Evolutionary conservation across 2,329 filamentous ascomycete genomes (phyloP), one percentile per base, ranked within the genome.

Genomic region (Ceratocystis albifundus): DNA sequence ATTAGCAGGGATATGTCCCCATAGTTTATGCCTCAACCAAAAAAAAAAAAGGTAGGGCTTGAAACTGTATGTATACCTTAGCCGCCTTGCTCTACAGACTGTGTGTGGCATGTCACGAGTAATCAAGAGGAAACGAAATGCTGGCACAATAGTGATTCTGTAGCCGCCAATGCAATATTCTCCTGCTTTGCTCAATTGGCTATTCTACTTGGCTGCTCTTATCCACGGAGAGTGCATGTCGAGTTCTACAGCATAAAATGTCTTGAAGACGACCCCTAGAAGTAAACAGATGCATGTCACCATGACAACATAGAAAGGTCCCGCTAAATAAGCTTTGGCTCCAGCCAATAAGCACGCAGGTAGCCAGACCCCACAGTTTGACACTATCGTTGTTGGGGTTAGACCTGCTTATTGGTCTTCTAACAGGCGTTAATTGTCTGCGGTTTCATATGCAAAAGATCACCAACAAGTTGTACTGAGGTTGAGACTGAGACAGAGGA

Each of bases 371-470:
- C 36, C 36, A 41, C 12, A 41, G 36, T 41, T 41, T 41, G 36
- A 15, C 10, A 41, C 36, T 41, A 41, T 41, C 36, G 12, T 41
- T 36, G 32, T 36, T n/a, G 8, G 36, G 12, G 4, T 41, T 41
- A 41, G 36, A 41, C 36, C 36, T 41, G 36, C 36, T 12, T 41
- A 4, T 12, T 41, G 36, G 36, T 41, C 10, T 4, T 41, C 12
- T 12, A 41, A 12, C 36, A 41, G 10, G 10, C 36, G 36, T 15
- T 15, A 41, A 12, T 59, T 36, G 55, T 30, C 55, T 6, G 17
- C 4, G 36, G 55, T 59, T 59, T 59, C 55, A 59, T 25, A 36
- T 59, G 53, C 53, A 59, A 22, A 41, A 41, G 36, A 41, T 41
- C 36, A 12, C 36, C 36, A 41, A 41, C 36, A 41, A 41, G 36